These are phyloP conservation scores for Rhodamnia rubescens DNA, from an alignment of 345 rosid species.

Conservation along the genomic window DNA sequence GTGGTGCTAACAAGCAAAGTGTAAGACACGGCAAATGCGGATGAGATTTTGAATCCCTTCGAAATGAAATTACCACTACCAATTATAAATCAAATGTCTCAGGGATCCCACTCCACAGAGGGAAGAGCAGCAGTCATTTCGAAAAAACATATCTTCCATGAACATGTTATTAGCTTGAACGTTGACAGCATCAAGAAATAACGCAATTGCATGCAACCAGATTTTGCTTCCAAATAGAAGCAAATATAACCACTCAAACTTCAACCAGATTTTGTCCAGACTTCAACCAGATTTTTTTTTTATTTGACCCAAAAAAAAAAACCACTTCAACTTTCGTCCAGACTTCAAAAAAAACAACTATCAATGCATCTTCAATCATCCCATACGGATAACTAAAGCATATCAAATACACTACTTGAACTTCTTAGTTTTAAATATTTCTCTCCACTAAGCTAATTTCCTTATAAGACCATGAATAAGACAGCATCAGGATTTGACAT, in stretches of 20 bases:
- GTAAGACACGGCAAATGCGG: background rate
- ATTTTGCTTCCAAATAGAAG: background rate
- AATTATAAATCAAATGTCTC: background rate
- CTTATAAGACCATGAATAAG: background rate
- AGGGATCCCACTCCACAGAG: background rate
- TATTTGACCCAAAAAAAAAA: too few species aligned
- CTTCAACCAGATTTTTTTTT: too few species aligned
- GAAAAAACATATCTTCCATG: background rate
- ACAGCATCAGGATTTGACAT: background rate
- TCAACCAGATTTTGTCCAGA: too few species aligned
- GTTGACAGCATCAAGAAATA: background rate
- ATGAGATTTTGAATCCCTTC: background rate
- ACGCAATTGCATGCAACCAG: background rate
- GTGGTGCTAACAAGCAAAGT: background rate
- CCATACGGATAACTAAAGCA: background rate
- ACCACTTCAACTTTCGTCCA: background rate
- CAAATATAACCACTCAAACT: background rate
- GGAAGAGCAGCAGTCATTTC: background rate
- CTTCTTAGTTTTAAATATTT: background rate
- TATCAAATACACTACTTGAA: background rate
- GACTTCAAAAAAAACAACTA: background rate
- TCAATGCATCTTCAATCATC: background rate
- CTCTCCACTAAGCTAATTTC: background rate
- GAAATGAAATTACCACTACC: background rate
- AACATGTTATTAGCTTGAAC: background rate